Evolutionary conservation across 352 stramenopile species (phyloP), one percentile per base, ranked within the genome.

Genomic region (Phytophthora citricola): DNA sequence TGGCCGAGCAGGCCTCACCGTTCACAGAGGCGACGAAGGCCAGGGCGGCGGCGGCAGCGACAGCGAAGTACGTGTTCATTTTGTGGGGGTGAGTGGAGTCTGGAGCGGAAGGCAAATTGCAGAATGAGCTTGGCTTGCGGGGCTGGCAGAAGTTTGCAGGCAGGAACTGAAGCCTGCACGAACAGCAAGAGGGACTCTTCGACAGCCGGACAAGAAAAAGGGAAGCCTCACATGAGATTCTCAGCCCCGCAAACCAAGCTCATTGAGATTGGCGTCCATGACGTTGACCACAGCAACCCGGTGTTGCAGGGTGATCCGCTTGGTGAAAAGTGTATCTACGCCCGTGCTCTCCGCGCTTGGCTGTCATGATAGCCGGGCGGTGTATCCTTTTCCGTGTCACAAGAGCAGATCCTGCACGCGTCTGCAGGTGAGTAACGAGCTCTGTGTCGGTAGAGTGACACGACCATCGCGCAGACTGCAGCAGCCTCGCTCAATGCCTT

Each of bases 51-150:
- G 69, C 58, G 27, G 56, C 53, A 55, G 59, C 58, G 39, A 76
- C 41, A 52, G 63, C 62, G 32, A 72, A 67, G 59, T 75, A 75
- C 49, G 57, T 63, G 51, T 79, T 79, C 66, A 75, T 79, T 43
- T 59, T 69, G 52, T 46, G 36, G 27, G 31, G 31, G 34, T n/a
- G 8, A 27, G 17, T 29, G 14, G 32, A 24, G 46, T 27, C 22
- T 52, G 46, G 36, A 38, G 61, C 10, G 20, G 39, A 64, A 63
- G 36, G 69, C 29, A 59, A 78, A 74, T 78, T 70, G 65, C 17
- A 66, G 60, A 74, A 74, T 78, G 70, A 71, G 10, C 31, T 55
- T 36, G 31, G 31, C 31, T 36, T 36, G 31, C 31, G 40, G 14
- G 41, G 44, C 56, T 40, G 45, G 29, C 39, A 14, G 14, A 34